phyloP scores from a whole-genome alignment of 2,329 filamentous ascomycete species.

The Teratosphaeria destructans region DNA sequence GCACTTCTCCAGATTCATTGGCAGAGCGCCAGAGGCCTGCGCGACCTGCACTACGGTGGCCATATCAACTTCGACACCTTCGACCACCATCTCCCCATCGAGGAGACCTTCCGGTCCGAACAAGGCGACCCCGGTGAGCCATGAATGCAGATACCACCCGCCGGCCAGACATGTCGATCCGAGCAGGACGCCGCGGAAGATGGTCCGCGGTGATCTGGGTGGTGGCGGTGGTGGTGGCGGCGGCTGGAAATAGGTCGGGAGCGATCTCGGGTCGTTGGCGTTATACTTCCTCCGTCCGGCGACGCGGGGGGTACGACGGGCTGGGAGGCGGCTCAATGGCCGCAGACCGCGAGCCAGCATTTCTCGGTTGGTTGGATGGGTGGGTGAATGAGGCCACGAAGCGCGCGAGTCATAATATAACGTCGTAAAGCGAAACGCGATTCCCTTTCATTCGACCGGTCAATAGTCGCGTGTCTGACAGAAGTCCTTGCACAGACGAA shows the following conservation, averaged over 20 bases:
- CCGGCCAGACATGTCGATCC: constrained; percentile 12
- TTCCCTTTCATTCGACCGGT: not conserved
- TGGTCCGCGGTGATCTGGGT: constrained; percentile 11
- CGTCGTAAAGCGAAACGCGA: not conserved
- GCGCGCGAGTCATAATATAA: not conserved
- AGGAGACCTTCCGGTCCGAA: constrained; percentile 3
- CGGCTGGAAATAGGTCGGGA: constrained; percentile 23
- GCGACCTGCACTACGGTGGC: constrained; percentile 9
- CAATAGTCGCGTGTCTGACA: not conserved
- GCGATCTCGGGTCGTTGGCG: constrained; percentile 8
- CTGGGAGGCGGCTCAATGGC: not conserved
- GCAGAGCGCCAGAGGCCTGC: constrained; percentile 8
- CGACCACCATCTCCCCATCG: constrained; percentile 5
- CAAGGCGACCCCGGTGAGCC: constrained; percentile 6
- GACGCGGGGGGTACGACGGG: constrained; percentile 4
- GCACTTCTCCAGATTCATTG: constrained; percentile 13
- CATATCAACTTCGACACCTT: constrained; percentile 7
- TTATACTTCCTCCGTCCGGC: constrained; percentile 13
- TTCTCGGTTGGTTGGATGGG: not conserved
- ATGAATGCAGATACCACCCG: constrained; percentile 11
- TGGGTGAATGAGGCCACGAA: not conserved
- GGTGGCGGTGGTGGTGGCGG: constrained; percentile 14
- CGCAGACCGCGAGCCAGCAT: not conserved
- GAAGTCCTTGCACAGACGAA: not conserved
- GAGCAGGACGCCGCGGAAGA: constrained; percentile 12